phyloP scores from a whole-genome alignment of 2,329 filamentous ascomycete species.

The Colletotrichum sansevieriae region DNA sequence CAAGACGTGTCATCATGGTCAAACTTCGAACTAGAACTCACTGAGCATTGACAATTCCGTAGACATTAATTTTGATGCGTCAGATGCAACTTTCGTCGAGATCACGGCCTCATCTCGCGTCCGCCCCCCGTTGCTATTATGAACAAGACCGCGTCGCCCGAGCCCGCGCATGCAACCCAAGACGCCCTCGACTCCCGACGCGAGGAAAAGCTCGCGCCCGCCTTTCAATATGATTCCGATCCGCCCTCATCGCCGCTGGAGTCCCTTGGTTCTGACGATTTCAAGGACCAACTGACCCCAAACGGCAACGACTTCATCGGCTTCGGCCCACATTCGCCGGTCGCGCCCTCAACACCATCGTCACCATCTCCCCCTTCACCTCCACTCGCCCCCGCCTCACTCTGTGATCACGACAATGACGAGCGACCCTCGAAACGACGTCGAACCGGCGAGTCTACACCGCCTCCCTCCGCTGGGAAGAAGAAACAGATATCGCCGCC shows the following conservation, averaged over 20 bases:
- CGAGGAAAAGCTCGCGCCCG: slow-evolving; percentile 43
- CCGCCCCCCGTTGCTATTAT: slow-evolving; percentile 64
- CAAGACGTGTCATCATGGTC: slow-evolving; percentile 66
- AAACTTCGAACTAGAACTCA: slow-evolving; percentile 63
- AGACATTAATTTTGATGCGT: slow-evolving; percentile 67
- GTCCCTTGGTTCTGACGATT: slow-evolving; percentile 41
- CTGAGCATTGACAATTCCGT: slow-evolving; percentile 60
- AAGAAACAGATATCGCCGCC: slow-evolving; percentile 81
- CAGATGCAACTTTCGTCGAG: slow-evolving; percentile 72
- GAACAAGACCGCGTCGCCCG: slow-evolving; percentile 71
- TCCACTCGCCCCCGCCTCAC: slow-evolving; percentile 9
- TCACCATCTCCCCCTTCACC: slow-evolving; percentile 21
- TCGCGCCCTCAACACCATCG: slow-evolving; percentile 26
- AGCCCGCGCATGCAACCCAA: slow-evolving; percentile 54
- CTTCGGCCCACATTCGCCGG: slow-evolving; percentile 15
- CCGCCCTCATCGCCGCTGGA: slow-evolving; percentile 36
- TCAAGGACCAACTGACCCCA: slow-evolving; percentile 40
- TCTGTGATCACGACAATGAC: slow-evolving; percentile 48
- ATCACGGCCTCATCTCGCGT: slow-evolving; percentile 58
- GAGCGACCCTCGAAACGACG: slow-evolving; percentile 75
- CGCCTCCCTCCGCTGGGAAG: slow-evolving; percentile 54
- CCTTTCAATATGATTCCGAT: slow-evolving; percentile 29
- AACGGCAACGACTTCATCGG: slow-evolving; percentile 41
- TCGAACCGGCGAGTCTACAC: slow-evolving; percentile 65
- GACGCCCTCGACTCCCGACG: slow-evolving; percentile 45